A percentile compares a stretch with the other conserved stretches of the same genome.
Conservation (phyloP, 768 basidiomycete species). For the Podaxis sp. region DNA sequence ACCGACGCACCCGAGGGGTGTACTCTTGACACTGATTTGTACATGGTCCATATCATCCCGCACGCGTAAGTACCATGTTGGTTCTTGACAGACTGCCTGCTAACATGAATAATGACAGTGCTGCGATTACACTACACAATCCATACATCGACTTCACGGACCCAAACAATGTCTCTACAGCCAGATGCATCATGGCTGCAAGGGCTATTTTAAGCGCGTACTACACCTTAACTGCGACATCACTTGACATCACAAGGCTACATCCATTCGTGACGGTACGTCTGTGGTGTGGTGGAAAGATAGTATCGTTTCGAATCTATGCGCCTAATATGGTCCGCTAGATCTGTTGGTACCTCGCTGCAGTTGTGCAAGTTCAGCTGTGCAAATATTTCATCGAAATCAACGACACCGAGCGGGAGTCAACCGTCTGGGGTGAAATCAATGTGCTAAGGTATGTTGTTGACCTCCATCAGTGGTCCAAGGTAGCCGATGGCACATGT, state of each 20-base stretch:
- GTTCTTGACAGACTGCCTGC: conserved; percentile 2
- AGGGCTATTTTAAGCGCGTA: conserved; percentile 73
- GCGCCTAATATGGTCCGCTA: conserved; percentile 28
- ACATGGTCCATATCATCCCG: conserved; percentile 84
- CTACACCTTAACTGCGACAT: conserved; percentile 78
- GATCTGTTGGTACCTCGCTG: conserved; percentile 93
- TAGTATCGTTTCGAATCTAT: conserved; percentile 12
- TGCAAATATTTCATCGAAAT: conserved; percentile 86
- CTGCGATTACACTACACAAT: conserved; percentile 85
- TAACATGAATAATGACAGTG: conserved; percentile 43
- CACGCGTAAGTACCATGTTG: conserved; percentile 65
- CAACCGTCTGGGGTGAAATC: conserved; percentile 85
- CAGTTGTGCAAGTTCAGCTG: conserved; percentile 81
- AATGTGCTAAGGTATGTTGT: conserved; percentile 68
- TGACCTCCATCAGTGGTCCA: neutral
- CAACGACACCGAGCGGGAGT: conserved; percentile 71
- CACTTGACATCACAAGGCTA: conserved; percentile 74
- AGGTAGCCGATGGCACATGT: conserved; percentile 10
- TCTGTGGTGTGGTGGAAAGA: conserved; percentile 3
- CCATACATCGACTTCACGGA: conserved; percentile 78
- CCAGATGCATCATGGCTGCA: conserved; percentile 74
- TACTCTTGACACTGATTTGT: conserved; percentile 77
- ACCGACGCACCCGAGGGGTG: conserved; percentile 58
- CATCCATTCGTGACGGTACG: conserved; percentile 83
- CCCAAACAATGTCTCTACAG: conserved; percentile 61